Percentiles rank a stretch among this genome's conserved stretches.
Evolutionary conservation across 2,329 filamentous ascomycete species (phyloP).

Genomic region (Trichoderma oligosporum): DNA sequence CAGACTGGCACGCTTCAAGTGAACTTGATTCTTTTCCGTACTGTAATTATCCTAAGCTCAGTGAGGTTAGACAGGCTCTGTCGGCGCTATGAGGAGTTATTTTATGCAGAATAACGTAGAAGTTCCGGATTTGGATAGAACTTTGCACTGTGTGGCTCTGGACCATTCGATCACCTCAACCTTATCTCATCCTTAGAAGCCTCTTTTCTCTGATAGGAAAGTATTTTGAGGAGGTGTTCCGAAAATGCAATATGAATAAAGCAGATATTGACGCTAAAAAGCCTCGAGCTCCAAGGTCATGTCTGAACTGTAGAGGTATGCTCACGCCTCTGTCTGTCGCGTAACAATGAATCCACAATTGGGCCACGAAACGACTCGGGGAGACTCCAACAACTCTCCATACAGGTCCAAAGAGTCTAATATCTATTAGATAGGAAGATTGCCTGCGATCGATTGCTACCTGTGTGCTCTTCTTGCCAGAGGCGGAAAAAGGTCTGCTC

Average conservation of each 20-base stretch:
- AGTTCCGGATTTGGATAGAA: background rate
- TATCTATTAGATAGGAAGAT: conserved; percentile 10
- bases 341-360: no score
- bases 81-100: background rate
- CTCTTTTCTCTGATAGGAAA: background rate
- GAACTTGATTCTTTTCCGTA: background rate
- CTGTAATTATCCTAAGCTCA: background rate
- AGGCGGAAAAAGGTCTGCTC: conserved; percentile 13
- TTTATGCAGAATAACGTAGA: background rate
- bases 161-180: background rate
- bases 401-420: background rate
- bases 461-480: conserved; percentile 12
- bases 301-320: conserved; percentile 17
- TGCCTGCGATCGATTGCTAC: conserved; percentile 13
- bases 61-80: background rate
- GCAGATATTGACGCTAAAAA: background rate
- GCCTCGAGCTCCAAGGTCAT: conserved; percentile 11
- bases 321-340: background rate
- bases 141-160: background rate
- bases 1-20: background rate
- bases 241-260: background rate
- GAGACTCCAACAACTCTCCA: no score
- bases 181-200: background rate
- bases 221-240: background rate
- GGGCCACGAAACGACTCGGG: background rate